Evolutionary conservation across 768 basidiomycete species (phyloP), one percentile per base, ranked within the genome.

Genomic region (Tulasnella sp.): DNA sequence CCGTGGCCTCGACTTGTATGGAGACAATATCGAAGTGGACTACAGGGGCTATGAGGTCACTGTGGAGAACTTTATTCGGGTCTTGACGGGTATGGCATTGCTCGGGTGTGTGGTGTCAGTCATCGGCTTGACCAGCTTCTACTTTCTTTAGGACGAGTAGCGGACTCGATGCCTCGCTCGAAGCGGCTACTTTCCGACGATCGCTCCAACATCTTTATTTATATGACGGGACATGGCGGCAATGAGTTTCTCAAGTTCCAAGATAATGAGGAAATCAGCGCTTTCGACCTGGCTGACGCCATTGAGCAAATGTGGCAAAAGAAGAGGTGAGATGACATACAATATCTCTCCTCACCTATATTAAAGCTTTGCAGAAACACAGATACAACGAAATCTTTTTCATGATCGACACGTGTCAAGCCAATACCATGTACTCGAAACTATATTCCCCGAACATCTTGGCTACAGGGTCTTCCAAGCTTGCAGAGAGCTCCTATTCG

Each of bases 291-390:
- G n/a, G 97, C 97, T 0, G 97, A 99, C 83, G 96, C 98, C 1
- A 93, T 99, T 79, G 95, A 95, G 84, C 96, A 98, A 85, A 99
- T 99, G 97, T 96, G 92, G 87, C 93, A 96, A 83, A 98, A 98
- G 88, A 92, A 92, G 83, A 86, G 96, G 96, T 93, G 29, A 32
- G 35, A 2, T 32, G 70, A n/a, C 5, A 29, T 20, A 13, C 16
- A 70, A 11, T 51, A 44, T 9, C 20, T 32, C 39, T 29, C 44
- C 3, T 70, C 79, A 35, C 48, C 10, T 46, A n/a, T 77, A 26
- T 23, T 55, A 4, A 44, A 9, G 1, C 35, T 40, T 67, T 20
- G 35, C 44, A 1, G 20, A 35, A 15, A 39, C 70, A 4, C 81
- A 92, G 91, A 75, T 99, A 98, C 86, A 96, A 98, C 84, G 94